Evolutionary conservation across 2,329 filamentous ascomycete species (phyloP).

Genomic region (Blastomyces emzantsi): DNA sequence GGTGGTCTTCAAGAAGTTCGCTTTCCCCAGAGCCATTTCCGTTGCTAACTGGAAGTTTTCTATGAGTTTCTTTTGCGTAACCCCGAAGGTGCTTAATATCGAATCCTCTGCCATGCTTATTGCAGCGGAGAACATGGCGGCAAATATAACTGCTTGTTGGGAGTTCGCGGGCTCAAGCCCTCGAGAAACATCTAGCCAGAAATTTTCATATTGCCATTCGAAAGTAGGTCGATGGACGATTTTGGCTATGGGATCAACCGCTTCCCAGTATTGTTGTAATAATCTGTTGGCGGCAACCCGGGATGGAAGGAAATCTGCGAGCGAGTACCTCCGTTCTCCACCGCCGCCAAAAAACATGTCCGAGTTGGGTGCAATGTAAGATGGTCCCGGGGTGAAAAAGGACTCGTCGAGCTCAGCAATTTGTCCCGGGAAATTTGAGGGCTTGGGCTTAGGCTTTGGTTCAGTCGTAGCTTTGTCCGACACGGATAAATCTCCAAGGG

Average conservation of each 20-base stretch:
- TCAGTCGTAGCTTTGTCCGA: constrained; percentile 2
- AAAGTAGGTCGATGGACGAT: constrained; percentile 60
- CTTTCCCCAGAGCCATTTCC: constrained; percentile 58
- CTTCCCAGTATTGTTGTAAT: constrained; percentile 56
- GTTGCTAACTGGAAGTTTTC: constrained; percentile 56
- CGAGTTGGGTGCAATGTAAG: constrained; percentile 60
- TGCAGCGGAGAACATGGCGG: constrained; percentile 59
- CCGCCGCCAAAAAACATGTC: constrained; percentile 58
- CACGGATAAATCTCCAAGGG: background rate
- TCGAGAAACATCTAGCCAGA: constrained; percentile 54
- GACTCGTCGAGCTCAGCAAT: constrained; percentile 18
- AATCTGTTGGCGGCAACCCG: constrained; percentile 51
- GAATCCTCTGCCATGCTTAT: constrained; percentile 54
- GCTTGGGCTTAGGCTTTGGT: background rate
- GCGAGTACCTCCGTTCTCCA: constrained; percentile 38
- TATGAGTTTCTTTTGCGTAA: constrained; percentile 49
- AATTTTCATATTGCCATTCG: constrained; percentile 53
- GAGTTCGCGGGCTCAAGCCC: constrained; percentile 55
- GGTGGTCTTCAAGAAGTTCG: constrained; percentile 62
- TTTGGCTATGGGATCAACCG: constrained; percentile 60
- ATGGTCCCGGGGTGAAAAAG: constrained; percentile 55
- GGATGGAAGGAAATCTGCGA: constrained; percentile 55
- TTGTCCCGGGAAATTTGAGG: constrained; percentile 6
- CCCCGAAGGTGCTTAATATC: constrained; percentile 46
- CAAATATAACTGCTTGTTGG: constrained; percentile 60